phyloP scores from a whole-genome alignment of 2,329 filamentous ascomycete species.

The Cephalotrichum gorgonifer region DNA sequence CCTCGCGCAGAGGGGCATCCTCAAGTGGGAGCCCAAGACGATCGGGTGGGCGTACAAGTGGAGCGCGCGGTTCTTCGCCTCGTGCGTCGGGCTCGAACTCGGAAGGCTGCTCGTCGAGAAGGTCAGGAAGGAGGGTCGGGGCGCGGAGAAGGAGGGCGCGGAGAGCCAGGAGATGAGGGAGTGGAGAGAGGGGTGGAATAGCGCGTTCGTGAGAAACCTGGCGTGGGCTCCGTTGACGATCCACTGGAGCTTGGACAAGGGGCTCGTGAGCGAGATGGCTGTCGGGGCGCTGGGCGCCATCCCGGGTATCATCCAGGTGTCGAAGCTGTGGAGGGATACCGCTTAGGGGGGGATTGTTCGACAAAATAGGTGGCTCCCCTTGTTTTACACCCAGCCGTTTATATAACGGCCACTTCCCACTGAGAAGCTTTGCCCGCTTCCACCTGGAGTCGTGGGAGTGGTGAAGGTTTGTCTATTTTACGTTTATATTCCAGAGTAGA shows the following conservation, averaged over 20 bases:
- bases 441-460: no score
- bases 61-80: slow-evolving; percentile 72
- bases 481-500: neutral
- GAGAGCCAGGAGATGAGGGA: slow-evolving; percentile 26
- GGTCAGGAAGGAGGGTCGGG: slow-evolving; percentile 20
- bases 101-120: slow-evolving; percentile 47
- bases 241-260: slow-evolving; percentile 69
- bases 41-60: slow-evolving; percentile 55
- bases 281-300: slow-evolving; percentile 23
- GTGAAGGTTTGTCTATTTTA: no score
- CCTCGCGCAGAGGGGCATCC: slow-evolving; percentile 61
- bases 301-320: slow-evolving; percentile 27
- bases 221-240: slow-evolving; percentile 75
- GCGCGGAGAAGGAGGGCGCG: slow-evolving; percentile 16
- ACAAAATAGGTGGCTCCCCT: no score
- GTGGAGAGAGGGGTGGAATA: slow-evolving; percentile 47
- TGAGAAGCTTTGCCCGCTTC: no score
- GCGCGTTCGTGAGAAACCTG: slow-evolving; percentile 56
- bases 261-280: slow-evolving; percentile 25
- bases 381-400: no score
- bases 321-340: slow-evolving; percentile 24
- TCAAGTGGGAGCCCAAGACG: slow-evolving; percentile 45
- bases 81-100: slow-evolving; percentile 68
- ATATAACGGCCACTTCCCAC: no score
- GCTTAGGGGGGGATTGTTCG: slow-evolving; percentile 9